These are phyloP conservation scores for Magnusiomyces ingens DNA, from an alignment of 1,139 yeast species.

Conservation along the genomic window DNA sequence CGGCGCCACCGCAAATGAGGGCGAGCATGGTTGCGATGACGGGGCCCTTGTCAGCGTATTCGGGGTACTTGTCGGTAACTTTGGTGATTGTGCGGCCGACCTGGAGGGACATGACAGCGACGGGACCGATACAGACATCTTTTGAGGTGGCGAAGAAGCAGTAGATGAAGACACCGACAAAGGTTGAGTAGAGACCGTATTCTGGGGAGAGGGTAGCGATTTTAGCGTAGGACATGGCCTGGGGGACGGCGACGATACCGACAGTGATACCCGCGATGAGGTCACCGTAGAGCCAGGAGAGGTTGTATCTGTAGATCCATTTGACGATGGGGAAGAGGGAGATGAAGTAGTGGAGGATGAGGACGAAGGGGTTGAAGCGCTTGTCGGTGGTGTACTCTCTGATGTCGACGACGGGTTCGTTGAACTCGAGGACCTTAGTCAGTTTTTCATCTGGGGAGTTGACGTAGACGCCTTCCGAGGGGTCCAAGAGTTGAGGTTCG, in stretches of 20 bases:
- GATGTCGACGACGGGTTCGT: neutral
- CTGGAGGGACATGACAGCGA: conserved; percentile 90
- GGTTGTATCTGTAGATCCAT: conserved; percentile 83
- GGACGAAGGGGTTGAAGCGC: conserved; percentile 12
- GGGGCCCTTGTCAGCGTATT: conserved; percentile 36
- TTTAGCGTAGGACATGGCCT: conserved; percentile 90
- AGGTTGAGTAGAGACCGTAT: conserved; percentile 86
- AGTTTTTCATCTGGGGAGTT: neutral
- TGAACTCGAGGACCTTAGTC: neutral
- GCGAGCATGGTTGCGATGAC: conserved; percentile 72
- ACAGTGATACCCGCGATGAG: conserved; percentile 89
- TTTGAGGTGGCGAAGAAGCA: conserved; percentile 90
- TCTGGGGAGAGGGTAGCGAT: conserved; percentile 77
- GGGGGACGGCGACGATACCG: conserved; percentile 90
- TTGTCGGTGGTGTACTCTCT: neutral
- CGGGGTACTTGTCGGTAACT: conserved; percentile 49
- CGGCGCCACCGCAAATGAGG: conserved; percentile 76
- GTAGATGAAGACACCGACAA: conserved; percentile 84
- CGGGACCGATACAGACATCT: conserved; percentile 95
- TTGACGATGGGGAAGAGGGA: conserved; percentile 70
- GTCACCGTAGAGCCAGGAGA: conserved; percentile 74
- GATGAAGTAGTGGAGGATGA: conserved; percentile 39
- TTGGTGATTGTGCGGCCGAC: conserved; percentile 69
- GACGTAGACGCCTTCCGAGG: neutral
- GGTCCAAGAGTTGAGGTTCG: neutral